Base-by-base conservation (phyloP, 1,284 basidiomycete species). In the Cryptococcus neoformans region DNA sequence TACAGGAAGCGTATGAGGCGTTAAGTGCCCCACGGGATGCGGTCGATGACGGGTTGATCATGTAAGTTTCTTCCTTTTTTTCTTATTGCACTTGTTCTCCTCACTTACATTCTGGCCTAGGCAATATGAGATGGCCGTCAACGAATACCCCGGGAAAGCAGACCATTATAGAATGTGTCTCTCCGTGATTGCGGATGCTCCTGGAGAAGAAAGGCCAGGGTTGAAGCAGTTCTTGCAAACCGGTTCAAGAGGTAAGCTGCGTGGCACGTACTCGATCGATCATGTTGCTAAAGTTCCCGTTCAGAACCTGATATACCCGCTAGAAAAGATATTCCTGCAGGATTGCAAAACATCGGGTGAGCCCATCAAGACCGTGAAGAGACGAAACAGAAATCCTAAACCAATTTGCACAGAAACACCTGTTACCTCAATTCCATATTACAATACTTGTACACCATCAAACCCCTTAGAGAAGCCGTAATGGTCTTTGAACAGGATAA, bases 371-470 rank as follows among this genome's bases (percentile, higher is more conserved):
- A 3, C 28, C 28, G 4, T 28, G 17, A 14, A 44, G 44, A 6
- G 16, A 10, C 11, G 36, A 6, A 7, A 28, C 46, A 9, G 7
- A 16, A 1, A 5, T 3, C 16, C 10, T 47, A 3, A 47, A 16
- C 1, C 8, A 47, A 28, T 40, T 6, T 53, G 28, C 28, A 28
- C 28, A 74, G 75, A 41, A 77, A 78, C 56, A 77, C 75, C 34
- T 77, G 72, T 48, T 77, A 77, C 44, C 65, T 77, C 40, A 77
- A 77, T 57, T 77, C 76, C 7, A 70, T 77, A 8, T 62, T 77
- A 40, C 69, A 78, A 60, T 78, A 76, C 53, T 60, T 78, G 11
- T 75, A 77, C 51, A 66, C 74, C 2, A 66, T 78, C 62, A 73
- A 69, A 51, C 73, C 74, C 5, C 58, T 78, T 2, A 67, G 76